A percentile compares a stretch with the other conserved stretches of the same genome.
Conservation (phyloP, 495 filamentous ascomycete genomes). For the Pyrenula aspistea region DNA sequence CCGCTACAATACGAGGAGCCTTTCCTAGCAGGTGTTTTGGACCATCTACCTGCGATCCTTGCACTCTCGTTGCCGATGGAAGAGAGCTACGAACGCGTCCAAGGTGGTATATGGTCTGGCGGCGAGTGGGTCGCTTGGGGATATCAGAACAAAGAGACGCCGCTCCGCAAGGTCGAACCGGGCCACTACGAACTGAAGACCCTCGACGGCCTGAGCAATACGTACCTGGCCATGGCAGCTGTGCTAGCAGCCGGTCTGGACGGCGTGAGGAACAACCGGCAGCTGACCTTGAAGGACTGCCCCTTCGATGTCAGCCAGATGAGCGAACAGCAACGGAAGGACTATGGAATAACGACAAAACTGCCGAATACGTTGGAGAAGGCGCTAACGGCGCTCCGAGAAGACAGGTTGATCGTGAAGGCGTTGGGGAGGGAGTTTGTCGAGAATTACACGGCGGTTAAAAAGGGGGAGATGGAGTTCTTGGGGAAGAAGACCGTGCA, state of each 20-base stretch:
- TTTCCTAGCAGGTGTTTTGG: conserved; percentile 27
- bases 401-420: conserved; percentile 12
- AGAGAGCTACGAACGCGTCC: conserved; percentile 28
- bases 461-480: conserved; percentile 38
- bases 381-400: conserved; percentile 14
- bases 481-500: conserved; percentile 37
- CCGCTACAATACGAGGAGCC: conserved; percentile 17
- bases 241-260: conserved; percentile 52
- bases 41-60: conserved; percentile 18
- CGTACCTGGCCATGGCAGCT: conserved; percentile 39
- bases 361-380: conserved; percentile 24
- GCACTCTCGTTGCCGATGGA: conserved; percentile 26
- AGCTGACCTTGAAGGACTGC: conserved; percentile 45
- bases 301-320: conserved; percentile 24
- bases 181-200: conserved; percentile 31
- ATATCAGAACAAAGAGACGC: conserved; percentile 30
- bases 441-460: conserved; percentile 45
- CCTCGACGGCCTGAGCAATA: conserved; percentile 28
- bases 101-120: conserved; percentile 42
- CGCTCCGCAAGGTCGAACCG: conserved; percentile 24
- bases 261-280: conserved; percentile 37
- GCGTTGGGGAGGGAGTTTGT: conserved; percentile 42
- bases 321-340: conserved; percentile 8
- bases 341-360: conserved; percentile 26
- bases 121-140: conserved; percentile 34